Evolutionary conservation across 2,329 filamentous ascomycete genomes (phyloP), one percentile per base, ranked within the genome.

Genomic region (Curvularia hawaiiensis): DNA sequence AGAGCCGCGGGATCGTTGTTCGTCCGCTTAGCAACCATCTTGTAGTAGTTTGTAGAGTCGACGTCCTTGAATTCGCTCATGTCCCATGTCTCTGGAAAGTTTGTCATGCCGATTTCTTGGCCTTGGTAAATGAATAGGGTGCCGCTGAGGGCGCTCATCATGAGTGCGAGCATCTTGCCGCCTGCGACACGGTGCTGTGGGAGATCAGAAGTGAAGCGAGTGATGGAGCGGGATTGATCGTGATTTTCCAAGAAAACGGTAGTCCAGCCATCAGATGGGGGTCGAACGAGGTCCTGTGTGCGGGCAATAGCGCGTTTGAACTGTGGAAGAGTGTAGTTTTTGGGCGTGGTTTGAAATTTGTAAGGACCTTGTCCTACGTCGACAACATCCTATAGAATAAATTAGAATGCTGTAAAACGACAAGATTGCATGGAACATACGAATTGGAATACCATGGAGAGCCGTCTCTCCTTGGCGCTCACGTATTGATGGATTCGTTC

Each of bases 391-490:
- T 80, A 73, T 14, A 18, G 9, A 16, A 3, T 7, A 24, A 6
- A 7, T 58, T 28, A 54, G 54, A 28, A 41, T 46, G 22, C 16
- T 26, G 1, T 16, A 14, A 20, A 8, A 31, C 5, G 9, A 20
- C 26, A 30, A 3, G 14, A 20, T 10, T 22, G 16, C 3, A 8
- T 38, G 16, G 10, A 16, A 60, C 85, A 73, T 61, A 72, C 69
- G n/a, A 75, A 75, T 64, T 75, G 72, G 52, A 90, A 90, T 1
- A 89, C 85, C 88, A 90, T 90, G 69, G 86, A 83, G 48, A 90
- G 76, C 71, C 89, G 84, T 57, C 82, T 82, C 54, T 84, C 83
- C 28, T 80, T 75, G 0, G 84, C 81, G 3, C 82, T 82, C 14
- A 90, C 85, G 61, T 88, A 90, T 18, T 79, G 69, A 8, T 89